Base-by-base conservation (phyloP, 805 yeast species). In the Yarrowia osloensis region DNA sequence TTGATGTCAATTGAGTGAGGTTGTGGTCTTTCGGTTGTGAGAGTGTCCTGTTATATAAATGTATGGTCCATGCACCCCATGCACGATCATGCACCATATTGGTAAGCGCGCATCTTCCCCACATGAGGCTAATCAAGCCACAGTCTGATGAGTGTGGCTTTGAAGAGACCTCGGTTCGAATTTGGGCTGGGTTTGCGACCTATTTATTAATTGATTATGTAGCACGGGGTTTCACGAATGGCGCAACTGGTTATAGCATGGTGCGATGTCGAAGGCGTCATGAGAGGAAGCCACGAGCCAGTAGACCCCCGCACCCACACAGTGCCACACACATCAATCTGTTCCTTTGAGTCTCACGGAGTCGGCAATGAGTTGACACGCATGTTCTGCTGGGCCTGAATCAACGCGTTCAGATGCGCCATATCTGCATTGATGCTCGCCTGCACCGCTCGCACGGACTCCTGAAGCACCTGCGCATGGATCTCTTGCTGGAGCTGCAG, bases 51-150 rank as follows among this genome's bases (percentile, higher is more conserved):
- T 11, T 19, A 5, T 35, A 35, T 47, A 28, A n/a, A 46, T 46
- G 15, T 33, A 6, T 22, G 7, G 9, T n/a, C 8, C 2, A 37
- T 37, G 42, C 42, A 37, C 22, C 3, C 11, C 13, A 31, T 31
- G 13, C 35, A 31, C 13, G 22, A 8, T 19, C 24, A 21, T 21
- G 46, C 46, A 40, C 15, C 24, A 40, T 31, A 50, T 52, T 52
- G 42, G 59, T 52, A 52, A 52, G 59, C 59, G 31, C 22, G 59
- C 59, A 35, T 5, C 29, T 35, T 52, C 42, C 59, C 59, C 59
- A 52, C 59, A 52, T 15, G 9, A 52, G 28, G 57, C 7, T 50
- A 50, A 50, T 50, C 39, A 29, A 50, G 57, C 57, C 57, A 50
- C 57, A 50, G 21, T 9, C 28, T 13, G 19, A 5, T 13, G 21